phyloP scores from a whole-genome alignment of 139 green algal genomes.

The Mesostigma viride region DNA sequence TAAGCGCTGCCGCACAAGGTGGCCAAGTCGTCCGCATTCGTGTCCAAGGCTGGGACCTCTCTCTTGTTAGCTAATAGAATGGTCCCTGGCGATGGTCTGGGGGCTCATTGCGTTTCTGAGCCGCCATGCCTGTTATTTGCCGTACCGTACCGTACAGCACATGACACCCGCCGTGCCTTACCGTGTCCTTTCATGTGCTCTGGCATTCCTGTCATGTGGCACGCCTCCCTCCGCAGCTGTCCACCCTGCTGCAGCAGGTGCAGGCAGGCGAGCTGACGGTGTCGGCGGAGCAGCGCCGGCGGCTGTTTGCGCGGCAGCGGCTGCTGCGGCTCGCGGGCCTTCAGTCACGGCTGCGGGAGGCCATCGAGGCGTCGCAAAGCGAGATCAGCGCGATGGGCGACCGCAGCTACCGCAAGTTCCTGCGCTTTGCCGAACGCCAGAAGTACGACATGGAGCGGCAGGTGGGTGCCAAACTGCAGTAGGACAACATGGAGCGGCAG shows the following conservation, averaged over 20 bases:
- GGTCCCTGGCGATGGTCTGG: not conserved
- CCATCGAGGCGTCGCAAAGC: slow-evolving; percentile 20
- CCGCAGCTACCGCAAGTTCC: slow-evolving; percentile 57
- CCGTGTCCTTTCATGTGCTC: no score
- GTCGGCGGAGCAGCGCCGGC: not conserved
- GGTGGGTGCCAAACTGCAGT: slow-evolving; percentile 12
- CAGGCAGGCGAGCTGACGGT: not conserved
- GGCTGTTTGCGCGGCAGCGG: slow-evolving; percentile 13
- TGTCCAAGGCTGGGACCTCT: not conserved
- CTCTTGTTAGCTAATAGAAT: not conserved
- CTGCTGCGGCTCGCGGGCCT: slow-evolving; percentile 20
- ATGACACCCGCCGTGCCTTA: no score
- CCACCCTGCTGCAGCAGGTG: not conserved
- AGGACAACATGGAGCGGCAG: slow-evolving; percentile 17
- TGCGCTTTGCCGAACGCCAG: slow-evolving; percentile 25
- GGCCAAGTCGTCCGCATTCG: not conserved
- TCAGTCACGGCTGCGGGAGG: slow-evolving; percentile 15
- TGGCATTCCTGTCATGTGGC: no score
- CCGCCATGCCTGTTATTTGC: not conserved
- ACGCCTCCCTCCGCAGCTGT: no score
- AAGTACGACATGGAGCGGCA: slow-evolving; percentile 18
- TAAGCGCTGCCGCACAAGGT: not conserved
- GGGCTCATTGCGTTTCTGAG: not conserved
- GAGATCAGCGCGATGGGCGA: slow-evolving; percentile 60
- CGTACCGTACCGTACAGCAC: no score